Percentiles rank a stretch among this genome's conserved stretches.
Conservation (phyloP, 2,329 filamentous ascomycete species). For the Nannizzia gypsea region DNA sequence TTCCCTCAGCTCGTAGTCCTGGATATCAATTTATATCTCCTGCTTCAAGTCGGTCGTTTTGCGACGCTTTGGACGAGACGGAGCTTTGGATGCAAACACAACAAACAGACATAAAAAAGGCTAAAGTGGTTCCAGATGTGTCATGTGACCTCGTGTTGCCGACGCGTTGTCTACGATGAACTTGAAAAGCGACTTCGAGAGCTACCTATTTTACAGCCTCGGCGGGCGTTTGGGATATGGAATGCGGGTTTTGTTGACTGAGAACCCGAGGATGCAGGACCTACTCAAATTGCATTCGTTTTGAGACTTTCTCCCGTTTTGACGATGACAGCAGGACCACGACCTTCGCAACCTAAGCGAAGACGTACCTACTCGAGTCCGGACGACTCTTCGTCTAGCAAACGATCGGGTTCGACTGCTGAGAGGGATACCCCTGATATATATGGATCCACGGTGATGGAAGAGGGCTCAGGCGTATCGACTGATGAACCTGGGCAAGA, state of each 20-base stretch:
- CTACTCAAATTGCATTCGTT: neutral
- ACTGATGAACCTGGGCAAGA: neutral
- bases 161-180: neutral
- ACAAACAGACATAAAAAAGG: neutral
- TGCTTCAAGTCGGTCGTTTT: neutral
- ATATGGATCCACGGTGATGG: neutral
- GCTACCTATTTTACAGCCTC: too few relatives aligned
- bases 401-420: neutral
- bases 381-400: neutral
- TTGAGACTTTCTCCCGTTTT: neutral
- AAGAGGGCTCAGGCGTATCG: neutral
- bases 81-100: neutral
- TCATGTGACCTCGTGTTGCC: conserved; percentile 6
- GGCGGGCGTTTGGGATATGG: too few relatives aligned
- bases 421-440: neutral
- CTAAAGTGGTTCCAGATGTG: neutral
- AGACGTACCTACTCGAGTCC: neutral
- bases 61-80: too few relatives aligned
- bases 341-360: neutral
- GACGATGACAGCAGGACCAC: neutral
- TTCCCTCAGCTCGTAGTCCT: neutral
- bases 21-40: neutral
- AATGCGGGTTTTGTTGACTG: neutral
- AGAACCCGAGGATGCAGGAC: neutral
- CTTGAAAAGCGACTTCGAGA: neutral